phyloP scores from a whole-genome alignment of 768 basidiomycete species.

The Macrolepiota dolichaula region DNA sequence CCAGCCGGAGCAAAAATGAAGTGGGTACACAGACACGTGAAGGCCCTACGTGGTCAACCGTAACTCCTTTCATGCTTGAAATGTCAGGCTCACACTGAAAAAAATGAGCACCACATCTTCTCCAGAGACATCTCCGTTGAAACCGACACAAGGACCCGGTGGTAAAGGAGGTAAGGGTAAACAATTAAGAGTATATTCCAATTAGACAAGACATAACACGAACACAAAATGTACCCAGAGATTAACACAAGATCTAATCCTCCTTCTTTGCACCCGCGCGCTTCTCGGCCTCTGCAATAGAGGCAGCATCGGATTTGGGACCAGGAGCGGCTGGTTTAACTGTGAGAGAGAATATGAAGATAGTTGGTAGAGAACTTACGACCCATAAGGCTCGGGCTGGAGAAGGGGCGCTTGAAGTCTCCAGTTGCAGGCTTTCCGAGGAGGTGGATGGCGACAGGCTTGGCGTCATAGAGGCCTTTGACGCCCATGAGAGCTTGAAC shows the following conservation, averaged over 20 bases:
- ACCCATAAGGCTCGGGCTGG: slow-evolving; percentile 12
- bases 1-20: too few relatives aligned
- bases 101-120: too few relatives aligned
- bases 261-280: slow-evolving; percentile 69
- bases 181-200: slow-evolving; percentile 6
- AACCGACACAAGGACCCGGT: too few relatives aligned
- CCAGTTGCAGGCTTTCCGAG: slow-evolving; percentile 78
- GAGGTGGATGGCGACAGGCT: slow-evolving; percentile 78
- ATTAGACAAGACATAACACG: background rate
- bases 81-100: too few relatives aligned
- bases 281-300: slow-evolving; percentile 89
- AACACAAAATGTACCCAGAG: background rate
- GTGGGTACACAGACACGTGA: too few relatives aligned
- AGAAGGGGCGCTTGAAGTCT: slow-evolving; percentile 47
- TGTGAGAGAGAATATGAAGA: background rate
- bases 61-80: too few relatives aligned
- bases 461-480: slow-evolving; percentile 86
- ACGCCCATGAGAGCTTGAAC: slow-evolving; percentile 94
- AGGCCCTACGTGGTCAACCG: too few relatives aligned
- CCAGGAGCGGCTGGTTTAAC: slow-evolving; percentile 42
- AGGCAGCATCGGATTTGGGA: slow-evolving; percentile 83
- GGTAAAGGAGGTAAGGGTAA: background rate
- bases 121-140: too few relatives aligned
- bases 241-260: slow-evolving; percentile 41
- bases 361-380: background rate